phyloP scores from a whole-genome alignment of 257 asterid genomes.

The Lithospermum erythrorhizon region DNA sequence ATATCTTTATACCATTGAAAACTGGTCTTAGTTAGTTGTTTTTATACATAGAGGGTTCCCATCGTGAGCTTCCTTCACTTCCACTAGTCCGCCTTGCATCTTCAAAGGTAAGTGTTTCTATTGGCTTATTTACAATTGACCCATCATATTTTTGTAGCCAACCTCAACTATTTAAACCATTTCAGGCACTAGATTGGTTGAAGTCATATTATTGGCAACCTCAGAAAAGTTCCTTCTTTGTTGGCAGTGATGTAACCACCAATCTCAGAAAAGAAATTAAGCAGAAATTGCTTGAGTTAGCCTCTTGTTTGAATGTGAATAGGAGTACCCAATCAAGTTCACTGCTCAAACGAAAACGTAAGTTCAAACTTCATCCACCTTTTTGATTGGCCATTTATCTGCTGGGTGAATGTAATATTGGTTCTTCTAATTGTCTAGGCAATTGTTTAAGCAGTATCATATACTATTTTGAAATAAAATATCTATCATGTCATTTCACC shows the following conservation, averaged over 20 bases:
- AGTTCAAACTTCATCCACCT: slow-evolving; percentile 18
- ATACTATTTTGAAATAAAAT: too few relatives aligned
- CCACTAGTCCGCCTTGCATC: slow-evolving; percentile 74
- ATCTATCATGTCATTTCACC: too few relatives aligned
- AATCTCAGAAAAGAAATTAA: slow-evolving; percentile 49
- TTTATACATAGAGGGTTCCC: slow-evolving; percentile 71
- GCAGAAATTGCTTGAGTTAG: slow-evolving; percentile 42
- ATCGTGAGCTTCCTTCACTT: slow-evolving; percentile 89
- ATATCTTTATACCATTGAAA: background rate
- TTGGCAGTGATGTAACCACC: slow-evolving; percentile 25
- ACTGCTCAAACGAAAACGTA: slow-evolving; percentile 44
- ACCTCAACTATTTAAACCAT: slow-evolving; percentile 8
- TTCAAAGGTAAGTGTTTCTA: slow-evolving; percentile 31
- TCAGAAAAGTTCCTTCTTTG: slow-evolving; percentile 56
- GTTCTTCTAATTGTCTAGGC: background rate
- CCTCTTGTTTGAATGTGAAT: slow-evolving; percentile 40
- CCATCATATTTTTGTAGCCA: too few relatives aligned
- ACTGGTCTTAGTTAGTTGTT: slow-evolving; percentile 10
- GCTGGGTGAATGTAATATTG: too few relatives aligned
- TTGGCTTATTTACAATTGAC: background rate
- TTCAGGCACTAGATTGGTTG: slow-evolving; percentile 92
- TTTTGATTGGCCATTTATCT: background rate
- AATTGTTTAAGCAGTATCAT: too few relatives aligned
- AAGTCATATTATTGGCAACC: slow-evolving; percentile 78
- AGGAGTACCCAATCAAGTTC: slow-evolving; percentile 25